Percentiles rank a stretch among this genome's conserved stretches.
phyloP scores from a whole-genome alignment of 2,329 filamentous ascomycete genomes.

The Sporothrix euskadiensis region DNA sequence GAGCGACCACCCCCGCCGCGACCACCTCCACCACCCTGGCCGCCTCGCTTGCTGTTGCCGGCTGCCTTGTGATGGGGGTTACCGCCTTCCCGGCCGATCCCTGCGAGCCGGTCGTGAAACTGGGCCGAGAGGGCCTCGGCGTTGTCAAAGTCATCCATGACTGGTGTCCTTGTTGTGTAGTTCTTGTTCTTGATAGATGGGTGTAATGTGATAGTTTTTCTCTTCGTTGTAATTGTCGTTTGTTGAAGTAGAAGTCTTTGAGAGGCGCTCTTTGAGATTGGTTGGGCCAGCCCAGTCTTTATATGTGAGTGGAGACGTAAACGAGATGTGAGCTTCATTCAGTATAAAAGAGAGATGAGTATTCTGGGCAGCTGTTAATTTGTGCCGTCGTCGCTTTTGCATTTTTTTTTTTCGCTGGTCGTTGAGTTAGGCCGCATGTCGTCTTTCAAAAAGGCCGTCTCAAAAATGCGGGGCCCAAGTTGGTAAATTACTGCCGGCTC shows the following conservation, averaged over 20 bases:
- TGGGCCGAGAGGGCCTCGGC: conserved; percentile 32
- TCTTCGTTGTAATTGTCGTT: not conserved
- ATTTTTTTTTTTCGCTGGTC: not conserved
- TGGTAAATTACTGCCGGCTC: not conserved
- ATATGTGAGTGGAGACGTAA: not conserved
- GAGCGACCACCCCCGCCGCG: not conserved
- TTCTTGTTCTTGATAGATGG: not conserved
- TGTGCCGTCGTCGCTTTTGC: not conserved
- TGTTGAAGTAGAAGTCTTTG: not conserved
- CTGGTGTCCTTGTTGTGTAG: not conserved
- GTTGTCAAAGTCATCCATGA: conserved; percentile 28
- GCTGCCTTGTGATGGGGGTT: not conserved
- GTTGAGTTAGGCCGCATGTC: not conserved
- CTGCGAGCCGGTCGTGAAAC: conserved; percentile 30
- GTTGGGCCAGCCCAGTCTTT: not conserved
- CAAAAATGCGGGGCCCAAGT: not conserved
- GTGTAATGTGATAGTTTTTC: not conserved
- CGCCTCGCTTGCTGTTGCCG: not conserved
- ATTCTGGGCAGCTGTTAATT: not conserved
- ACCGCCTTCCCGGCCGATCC: conserved; percentile 16
- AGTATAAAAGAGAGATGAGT: not conserved
- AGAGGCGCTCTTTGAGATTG: not conserved
- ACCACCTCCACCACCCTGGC: not conserved
- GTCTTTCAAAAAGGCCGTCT: not conserved
- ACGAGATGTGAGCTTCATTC: not conserved